phyloP scores from a whole-genome alignment of 306 rosid genomes.

The Vigna hirtella region DNA sequence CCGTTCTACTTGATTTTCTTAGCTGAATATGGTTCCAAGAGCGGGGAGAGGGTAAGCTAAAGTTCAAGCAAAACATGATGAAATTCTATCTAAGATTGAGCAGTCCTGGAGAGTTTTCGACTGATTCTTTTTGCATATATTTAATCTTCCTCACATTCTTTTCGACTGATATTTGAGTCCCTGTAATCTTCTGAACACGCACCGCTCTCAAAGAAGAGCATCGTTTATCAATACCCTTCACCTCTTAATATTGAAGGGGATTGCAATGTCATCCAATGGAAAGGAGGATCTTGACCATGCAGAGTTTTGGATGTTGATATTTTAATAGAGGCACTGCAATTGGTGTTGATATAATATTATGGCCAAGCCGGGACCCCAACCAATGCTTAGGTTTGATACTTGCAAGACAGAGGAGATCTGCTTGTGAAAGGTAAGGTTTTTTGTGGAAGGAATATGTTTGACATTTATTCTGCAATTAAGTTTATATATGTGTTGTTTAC shows the following conservation, averaged over 20 bases:
- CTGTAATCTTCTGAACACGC: no score
- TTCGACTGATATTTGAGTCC: no score
- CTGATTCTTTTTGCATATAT: background rate
- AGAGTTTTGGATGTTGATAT: background rate
- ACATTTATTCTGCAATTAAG: no score
- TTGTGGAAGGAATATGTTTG: background rate
- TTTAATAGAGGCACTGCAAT: background rate
- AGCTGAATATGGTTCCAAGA: background rate
- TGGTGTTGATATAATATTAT: background rate
- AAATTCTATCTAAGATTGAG: background rate
- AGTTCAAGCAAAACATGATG: background rate
- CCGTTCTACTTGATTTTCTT: slow-evolving; percentile 1
- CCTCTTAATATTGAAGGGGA: no score
- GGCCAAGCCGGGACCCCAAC: background rate
- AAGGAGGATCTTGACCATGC: background rate
- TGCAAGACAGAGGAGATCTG: background rate
- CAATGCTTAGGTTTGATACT: background rate
- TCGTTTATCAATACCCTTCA: no score
- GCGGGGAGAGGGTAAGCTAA: no score
- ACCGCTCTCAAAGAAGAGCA: no score
- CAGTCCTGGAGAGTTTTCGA: background rate
- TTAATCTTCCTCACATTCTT: background rate
- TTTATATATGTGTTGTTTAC: no score
- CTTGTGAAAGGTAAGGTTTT: background rate
- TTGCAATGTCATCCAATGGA: background rate